Conservation (phyloP, 148 eudicot species). For the Chenopodium quinoa region DNA sequence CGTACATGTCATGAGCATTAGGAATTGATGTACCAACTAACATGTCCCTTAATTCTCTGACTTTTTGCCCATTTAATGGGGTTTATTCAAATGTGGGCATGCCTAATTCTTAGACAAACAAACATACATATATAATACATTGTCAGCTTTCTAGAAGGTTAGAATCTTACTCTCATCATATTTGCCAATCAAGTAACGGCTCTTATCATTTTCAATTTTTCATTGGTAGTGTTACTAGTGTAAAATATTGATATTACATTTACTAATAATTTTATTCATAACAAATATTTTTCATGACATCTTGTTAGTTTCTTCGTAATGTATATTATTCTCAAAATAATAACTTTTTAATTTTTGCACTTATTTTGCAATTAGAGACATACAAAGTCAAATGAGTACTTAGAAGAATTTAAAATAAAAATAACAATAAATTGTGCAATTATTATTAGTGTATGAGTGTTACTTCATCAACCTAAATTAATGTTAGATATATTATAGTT, state of each 20-base stretch:
- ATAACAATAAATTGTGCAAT: too few species aligned
- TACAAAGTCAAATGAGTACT: too few species aligned
- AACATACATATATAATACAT: not conserved
- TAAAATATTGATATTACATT: not conserved
- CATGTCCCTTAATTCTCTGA: constrained; percentile 15
- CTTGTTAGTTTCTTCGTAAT: too few species aligned
- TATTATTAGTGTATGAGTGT: too few species aligned
- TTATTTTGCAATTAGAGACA: too few species aligned
- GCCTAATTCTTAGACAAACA: constrained; percentile 19
- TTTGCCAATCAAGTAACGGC: not conserved
- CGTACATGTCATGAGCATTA: not conserved
- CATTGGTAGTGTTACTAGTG: not conserved
- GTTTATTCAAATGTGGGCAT: not conserved
- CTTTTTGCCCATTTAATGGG: not conserved
- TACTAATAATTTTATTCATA: too few species aligned
- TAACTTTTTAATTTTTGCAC: too few species aligned
- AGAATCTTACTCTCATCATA: not conserved
- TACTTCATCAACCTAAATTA: too few species aligned
- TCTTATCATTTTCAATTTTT: not conserved
- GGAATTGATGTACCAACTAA: constrained; percentile 25
- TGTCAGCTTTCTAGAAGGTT: constrained; percentile 5
- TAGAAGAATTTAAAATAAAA: too few species aligned
- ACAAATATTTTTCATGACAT: too few species aligned
- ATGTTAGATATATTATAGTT: too few species aligned
- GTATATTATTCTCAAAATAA: too few species aligned